Base-by-base conservation (phyloP, 73 alveolate species). In the Tetrahymena thermophila region DNA sequence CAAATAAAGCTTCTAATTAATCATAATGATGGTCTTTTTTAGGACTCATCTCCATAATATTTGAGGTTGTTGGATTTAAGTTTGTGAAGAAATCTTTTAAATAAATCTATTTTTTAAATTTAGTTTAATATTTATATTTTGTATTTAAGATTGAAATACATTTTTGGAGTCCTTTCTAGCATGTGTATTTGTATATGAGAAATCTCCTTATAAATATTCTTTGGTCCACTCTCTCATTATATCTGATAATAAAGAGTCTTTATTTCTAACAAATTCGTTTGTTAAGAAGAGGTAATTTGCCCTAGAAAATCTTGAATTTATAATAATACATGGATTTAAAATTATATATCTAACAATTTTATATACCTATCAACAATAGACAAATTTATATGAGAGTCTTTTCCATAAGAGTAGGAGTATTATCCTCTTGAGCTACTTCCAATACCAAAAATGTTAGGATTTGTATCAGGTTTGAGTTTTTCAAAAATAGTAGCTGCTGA, bases 401-500 rank as follows among this genome's bases (percentile, higher is more conserved):
- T 71, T 28, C 89, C 37, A 71, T 25, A 71, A 31, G 89, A 71
- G 37, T 71, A 71, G 1, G 89, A 71, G 23, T 71, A 71, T 71
- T 71, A 25, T 25, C 89, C 89, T 71, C 89, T 71, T 28, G 89
- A 71, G 11, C 89, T 71, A 71, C 89, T 71, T 28, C 89, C 89
- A 7, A 71, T 71, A 71, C 40, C 89, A 23, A 71, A 71, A 25
- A 71, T 71, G 23, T 71, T 71, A 71, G 89, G 89, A 31, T 31
- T 71, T 71, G 89, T 71, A 1, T 71, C 89, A 14, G 96, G 94
- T 28, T 16, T 35, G 25, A 95, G 95, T 35, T 85, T 85, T 25
- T 95, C 96, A 85, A 35, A 95, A 35, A 95, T 35, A 25, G 96
- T 95, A 56, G 84, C 94, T 15, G 96, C 96, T 43, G 95, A 94